Conservation (phyloP, 768 basidiomycete species). For the Mycena amicta region DNA sequence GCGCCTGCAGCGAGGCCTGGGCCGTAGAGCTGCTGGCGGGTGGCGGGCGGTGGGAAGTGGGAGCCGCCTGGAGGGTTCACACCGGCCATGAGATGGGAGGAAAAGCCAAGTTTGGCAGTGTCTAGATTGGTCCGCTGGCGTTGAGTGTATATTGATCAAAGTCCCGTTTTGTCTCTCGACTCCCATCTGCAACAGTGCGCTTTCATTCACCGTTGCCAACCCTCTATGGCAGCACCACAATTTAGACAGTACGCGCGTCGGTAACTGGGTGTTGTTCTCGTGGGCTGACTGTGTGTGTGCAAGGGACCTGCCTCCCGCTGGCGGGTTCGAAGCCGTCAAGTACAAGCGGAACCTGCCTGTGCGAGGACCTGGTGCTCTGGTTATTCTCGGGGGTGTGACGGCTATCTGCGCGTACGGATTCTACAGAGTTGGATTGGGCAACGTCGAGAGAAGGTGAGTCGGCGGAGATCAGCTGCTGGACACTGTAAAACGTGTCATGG, state of each 20-base stretch:
- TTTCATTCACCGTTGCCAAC: background rate
- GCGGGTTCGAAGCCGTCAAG: slow-evolving; percentile 89
- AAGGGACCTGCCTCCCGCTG: slow-evolving; percentile 95
- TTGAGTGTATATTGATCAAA: background rate
- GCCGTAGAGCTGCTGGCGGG: slow-evolving; percentile 38
- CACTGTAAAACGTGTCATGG: slow-evolving; percentile 32
- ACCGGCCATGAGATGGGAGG: background rate
- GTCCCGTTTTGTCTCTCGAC: background rate
- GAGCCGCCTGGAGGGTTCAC: slow-evolving; percentile 14
- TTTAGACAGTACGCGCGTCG: slow-evolving; percentile 30
- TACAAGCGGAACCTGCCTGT: slow-evolving; percentile 96
- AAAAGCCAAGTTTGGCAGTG: background rate
- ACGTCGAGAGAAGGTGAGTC: slow-evolving; percentile 83
- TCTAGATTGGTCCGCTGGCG: background rate
- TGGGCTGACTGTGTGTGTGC: no score
- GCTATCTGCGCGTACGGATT: slow-evolving; percentile 89
- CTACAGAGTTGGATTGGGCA: slow-evolving; percentile 88
- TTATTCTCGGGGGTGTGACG: slow-evolving; percentile 84
- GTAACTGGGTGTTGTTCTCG: no score
- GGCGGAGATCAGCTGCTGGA: slow-evolving; percentile 29
- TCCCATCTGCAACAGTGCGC: slow-evolving; percentile 53
- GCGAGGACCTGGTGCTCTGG: slow-evolving; percentile 82
- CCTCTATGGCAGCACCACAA: slow-evolving; percentile 11
- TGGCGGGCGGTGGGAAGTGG: slow-evolving; percentile 22
- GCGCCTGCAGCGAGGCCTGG: slow-evolving; percentile 75